Evolutionary conservation across 768 basidiomycete genomes (phyloP).

Genomic region (Mycena chlorophos): DNA sequence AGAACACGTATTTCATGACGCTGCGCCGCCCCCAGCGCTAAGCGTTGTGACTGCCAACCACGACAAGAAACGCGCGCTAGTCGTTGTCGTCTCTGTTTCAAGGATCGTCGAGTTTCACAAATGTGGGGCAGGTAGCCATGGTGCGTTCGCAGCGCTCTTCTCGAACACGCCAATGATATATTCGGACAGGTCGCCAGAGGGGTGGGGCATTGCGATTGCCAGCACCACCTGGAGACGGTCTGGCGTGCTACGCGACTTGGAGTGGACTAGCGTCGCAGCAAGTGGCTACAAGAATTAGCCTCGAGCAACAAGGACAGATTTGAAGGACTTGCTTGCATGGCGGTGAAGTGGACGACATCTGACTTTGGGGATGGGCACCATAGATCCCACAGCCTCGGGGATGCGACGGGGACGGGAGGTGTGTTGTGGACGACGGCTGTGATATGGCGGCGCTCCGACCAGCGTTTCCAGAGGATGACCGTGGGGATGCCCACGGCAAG

Average conservation of each 20-base stretch:
- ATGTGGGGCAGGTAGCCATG: too few species aligned
- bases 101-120: neutral
- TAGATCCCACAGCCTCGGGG: neutral
- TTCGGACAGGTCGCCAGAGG: neutral
- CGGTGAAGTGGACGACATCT: neutral
- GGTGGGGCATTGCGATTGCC: neutral
- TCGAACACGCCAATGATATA: neutral
- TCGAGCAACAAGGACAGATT: neutral
- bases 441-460: neutral
- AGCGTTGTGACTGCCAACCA: neutral
- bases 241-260: neutral
- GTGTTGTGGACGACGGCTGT: neutral
- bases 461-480: neutral
- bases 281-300: neutral
- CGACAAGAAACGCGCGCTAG: too few species aligned
- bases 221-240: neutral
- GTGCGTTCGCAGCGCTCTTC: too few species aligned
- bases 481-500: neutral
- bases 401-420: neutral
- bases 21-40: conserved; percentile 35
- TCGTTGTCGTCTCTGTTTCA: too few species aligned
- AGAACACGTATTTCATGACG: conserved; percentile 45
- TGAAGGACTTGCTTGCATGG: neutral
- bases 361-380: neutral
- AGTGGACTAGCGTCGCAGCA: neutral